Base-by-base conservation (phyloP, 768 basidiomycete species). In the Macrolepiota fuliginosa region DNA sequence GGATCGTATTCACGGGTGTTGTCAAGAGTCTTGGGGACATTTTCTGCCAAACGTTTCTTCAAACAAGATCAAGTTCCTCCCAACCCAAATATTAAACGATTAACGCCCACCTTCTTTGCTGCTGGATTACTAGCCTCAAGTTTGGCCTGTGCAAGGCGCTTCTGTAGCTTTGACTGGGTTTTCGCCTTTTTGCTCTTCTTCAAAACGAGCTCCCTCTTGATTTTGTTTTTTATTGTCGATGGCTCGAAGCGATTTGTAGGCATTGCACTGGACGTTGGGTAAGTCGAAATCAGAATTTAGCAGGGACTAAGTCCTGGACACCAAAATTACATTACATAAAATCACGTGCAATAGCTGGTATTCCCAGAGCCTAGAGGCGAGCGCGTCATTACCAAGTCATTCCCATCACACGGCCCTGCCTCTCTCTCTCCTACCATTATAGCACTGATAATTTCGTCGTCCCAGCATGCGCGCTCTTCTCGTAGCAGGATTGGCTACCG, bases 1-100 rank as follows among this genome's bases (percentile, higher is more conserved):
- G 88, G 88, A 69, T 90, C 90, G 70, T 86, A 91, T 73, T 96
- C 90, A 63, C 96, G 87, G 62, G 87, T 91, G 71, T 98, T 98
- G 70, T 99, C 97, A 24, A 98, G 84, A 0, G 97, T 99, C 49
- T 84, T 83, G 0, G 96, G 96, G 10, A 96, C 81, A 78, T 97
- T 97, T 68, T 90, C 85, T 5, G 84, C 82, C 24, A 92, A 76
- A 60, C 95, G 87, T 87, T 88, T 89, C 94, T 96, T 11, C 11
- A 47, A 36, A 42, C 32, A 24, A 11, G 12, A 27, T 65, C 35
- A 25, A 29, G 7, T 7, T 65, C 11, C 58, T 15, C 17, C 29
- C 24, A 47, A 27, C 22, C 19, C 2, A 7, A 9, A 45, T 45
- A 19, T 19, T 1, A 47, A 1, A 4, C 42, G 17, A 50, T 40